phyloP scores from a whole-genome alignment of 495 filamentous ascomycete species.

The Penicillium parvum region DNA sequence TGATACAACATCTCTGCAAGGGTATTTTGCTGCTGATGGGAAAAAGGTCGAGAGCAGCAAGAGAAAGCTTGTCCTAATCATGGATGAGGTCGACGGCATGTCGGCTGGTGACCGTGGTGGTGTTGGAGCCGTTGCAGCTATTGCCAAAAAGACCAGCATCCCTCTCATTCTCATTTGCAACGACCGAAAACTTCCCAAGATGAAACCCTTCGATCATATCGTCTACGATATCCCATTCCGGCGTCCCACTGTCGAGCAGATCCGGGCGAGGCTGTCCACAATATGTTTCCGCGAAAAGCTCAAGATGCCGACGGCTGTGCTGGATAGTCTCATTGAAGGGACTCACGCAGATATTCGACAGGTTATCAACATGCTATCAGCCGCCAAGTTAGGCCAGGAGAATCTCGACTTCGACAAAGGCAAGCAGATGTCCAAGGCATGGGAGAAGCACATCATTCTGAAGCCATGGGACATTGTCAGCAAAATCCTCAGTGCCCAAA shows the following conservation, averaged over 20 bases:
- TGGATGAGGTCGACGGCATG: conserved; percentile 99
- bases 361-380: conserved; percentile 97
- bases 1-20: conserved; percentile 86
- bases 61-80: conserved; percentile 90
- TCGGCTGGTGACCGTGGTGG: conserved; percentile 94
- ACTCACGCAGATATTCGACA: conserved; percentile 94
- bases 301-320: conserved; percentile 78
- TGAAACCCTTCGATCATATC: conserved; percentile 92
- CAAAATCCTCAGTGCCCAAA: conserved; percentile 82
- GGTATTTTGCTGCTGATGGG: conserved; percentile 84
- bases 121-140: conserved; percentile 86
- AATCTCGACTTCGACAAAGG: conserved; percentile 76
- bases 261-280: conserved; percentile 84
- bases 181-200: conserved; percentile 85
- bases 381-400: conserved; percentile 78
- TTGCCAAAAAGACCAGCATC: conserved; percentile 91
- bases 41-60: conserved; percentile 75
- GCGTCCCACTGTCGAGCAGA: conserved; percentile 82
- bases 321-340: conserved; percentile 93
- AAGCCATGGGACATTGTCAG: conserved; percentile 97
- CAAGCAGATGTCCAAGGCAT: conserved; percentile 90
- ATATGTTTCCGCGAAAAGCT: conserved; percentile 90
- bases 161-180: conserved; percentile 98
- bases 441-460: conserved; percentile 94
- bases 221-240: conserved; percentile 81